phyloP scores from a whole-genome alignment of 225 moss, liverwort and hornwort genomes.

The Physcomitrium patens region DNA sequence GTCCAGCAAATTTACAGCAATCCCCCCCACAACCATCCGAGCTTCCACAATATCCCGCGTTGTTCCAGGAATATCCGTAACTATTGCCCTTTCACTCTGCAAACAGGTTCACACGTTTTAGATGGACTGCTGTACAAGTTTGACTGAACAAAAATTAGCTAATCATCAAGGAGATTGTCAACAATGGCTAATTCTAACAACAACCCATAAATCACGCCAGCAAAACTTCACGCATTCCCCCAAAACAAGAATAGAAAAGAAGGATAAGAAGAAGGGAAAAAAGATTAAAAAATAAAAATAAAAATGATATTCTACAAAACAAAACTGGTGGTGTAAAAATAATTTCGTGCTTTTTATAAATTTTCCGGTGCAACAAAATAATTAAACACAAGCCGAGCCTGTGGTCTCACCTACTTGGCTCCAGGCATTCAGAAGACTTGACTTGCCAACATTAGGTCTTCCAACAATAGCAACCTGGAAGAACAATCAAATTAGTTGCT shows the following conservation, averaged over 20 bases:
- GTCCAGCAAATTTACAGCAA: constrained; percentile 87
- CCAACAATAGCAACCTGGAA: constrained; percentile 94
- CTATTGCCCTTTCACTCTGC: constrained; percentile 98
- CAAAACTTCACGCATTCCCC: too few species aligned
- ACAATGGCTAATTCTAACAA: constrained; percentile 8
- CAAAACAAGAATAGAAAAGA: too few species aligned
- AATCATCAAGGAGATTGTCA: neutral
- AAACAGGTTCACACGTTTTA: constrained; percentile 17
- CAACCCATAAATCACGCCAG: neutral
- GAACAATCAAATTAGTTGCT: constrained; percentile 21
- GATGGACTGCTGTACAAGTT: constrained; percentile 12
- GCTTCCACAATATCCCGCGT: constrained; percentile 97
- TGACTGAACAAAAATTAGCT: neutral
- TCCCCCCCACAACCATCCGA: constrained; percentile 80
- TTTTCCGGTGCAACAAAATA: constrained; percentile 3
- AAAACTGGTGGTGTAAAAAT: neutral
- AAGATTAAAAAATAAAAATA: neutral
- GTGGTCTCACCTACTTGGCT: constrained; percentile 98
- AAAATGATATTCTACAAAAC: neutral
- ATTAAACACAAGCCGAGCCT: constrained; percentile 18
- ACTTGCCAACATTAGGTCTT: constrained; percentile 97
- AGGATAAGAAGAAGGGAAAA: too few species aligned
- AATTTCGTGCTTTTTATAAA: neutral
- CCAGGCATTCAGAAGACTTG: constrained; percentile 95
- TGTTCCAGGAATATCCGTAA: constrained; percentile 92